These are phyloP conservation scores for Fraxinus excelsior DNA, from an alignment of 257 asterid genomes.

Conservation along the genomic window DNA sequence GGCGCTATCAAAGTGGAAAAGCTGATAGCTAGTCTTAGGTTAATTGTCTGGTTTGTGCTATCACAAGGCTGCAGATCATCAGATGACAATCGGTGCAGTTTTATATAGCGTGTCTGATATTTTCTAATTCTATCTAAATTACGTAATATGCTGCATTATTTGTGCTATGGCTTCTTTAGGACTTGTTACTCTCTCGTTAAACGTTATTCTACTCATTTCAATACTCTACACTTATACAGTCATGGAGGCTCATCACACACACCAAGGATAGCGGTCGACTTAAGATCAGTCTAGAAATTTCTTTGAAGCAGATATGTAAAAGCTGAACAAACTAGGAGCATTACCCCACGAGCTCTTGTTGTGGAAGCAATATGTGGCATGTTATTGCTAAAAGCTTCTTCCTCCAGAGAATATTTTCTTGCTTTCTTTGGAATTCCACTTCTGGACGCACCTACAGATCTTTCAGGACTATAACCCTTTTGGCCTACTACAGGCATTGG, in stretches of 20 bases:
- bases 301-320: neutral
- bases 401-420: constrained; percentile 88
- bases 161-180: neutral
- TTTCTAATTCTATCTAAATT: neutral
- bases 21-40: neutral
- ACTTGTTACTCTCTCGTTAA: neutral
- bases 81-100: neutral
- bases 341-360: constrained; percentile 71
- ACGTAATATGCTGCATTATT: neutral
- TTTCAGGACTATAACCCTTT: constrained; percentile 21
- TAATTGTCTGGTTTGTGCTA: neutral
- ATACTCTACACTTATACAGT: neutral
- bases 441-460: constrained; percentile 21
- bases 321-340: constrained; percentile 1
- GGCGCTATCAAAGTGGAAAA: neutral
- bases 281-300: neutral
- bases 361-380: constrained; percentile 37
- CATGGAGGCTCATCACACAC: constrained; percentile 1
- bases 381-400: constrained; percentile 50
- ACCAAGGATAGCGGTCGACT: neutral
- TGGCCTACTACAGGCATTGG: constrained; percentile 37
- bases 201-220: neutral
- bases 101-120: neutral
- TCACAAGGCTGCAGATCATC: neutral
- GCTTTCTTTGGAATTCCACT: constrained; percentile 79